These are phyloP conservation scores for Globisporangium spiculum DNA, from an alignment of 352 stramenopile species.

Conservation along the genomic window DNA sequence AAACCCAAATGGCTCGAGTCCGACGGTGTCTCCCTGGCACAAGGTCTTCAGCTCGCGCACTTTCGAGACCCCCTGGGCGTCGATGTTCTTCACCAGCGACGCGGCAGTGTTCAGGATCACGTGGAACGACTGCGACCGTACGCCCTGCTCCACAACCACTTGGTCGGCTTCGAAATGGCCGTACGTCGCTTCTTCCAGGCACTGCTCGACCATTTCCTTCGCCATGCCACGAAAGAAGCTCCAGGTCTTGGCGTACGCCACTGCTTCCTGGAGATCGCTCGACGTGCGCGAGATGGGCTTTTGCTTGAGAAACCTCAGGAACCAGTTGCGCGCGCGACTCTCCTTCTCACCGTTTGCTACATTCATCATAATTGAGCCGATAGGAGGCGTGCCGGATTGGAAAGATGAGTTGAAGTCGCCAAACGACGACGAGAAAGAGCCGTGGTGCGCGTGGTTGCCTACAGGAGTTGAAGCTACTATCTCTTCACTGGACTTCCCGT, in stretches of 20 bases:
- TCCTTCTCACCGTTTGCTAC: conserved; percentile 32
- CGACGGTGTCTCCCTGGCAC: conserved; percentile 55
- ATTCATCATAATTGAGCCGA: conserved; percentile 3
- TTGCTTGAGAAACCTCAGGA: conserved; percentile 39
- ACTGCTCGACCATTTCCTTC: conserved; percentile 43
- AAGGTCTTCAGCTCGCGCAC: conserved; percentile 53
- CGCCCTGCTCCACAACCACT: conserved; percentile 38
- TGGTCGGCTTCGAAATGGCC: conserved; percentile 34
- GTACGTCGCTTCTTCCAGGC: conserved; percentile 40
- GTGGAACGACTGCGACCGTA: conserved; percentile 34
- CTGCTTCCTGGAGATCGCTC: conserved; percentile 29
- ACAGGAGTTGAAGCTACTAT: not conserved
- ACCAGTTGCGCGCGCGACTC: conserved; percentile 32
- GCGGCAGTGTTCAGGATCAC: conserved; percentile 44
- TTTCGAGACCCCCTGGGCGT: conserved; percentile 38
- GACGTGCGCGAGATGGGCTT: conserved; percentile 23
- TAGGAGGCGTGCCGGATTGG: not conserved
- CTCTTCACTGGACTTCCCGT: not conserved
- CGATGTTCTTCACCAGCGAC: conserved; percentile 44
- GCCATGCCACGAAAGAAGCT: conserved; percentile 58
- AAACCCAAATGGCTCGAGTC: conserved; percentile 38
- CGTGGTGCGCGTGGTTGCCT: conserved; percentile 6
- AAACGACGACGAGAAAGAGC: conserved; percentile 30
- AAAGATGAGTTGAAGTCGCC: conserved; percentile 17
- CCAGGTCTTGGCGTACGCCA: conserved; percentile 32